These are phyloP conservation scores for Colletotrichum coccodes DNA, from an alignment of 2,329 filamentous ascomycete species.

Conservation along the genomic window DNA sequence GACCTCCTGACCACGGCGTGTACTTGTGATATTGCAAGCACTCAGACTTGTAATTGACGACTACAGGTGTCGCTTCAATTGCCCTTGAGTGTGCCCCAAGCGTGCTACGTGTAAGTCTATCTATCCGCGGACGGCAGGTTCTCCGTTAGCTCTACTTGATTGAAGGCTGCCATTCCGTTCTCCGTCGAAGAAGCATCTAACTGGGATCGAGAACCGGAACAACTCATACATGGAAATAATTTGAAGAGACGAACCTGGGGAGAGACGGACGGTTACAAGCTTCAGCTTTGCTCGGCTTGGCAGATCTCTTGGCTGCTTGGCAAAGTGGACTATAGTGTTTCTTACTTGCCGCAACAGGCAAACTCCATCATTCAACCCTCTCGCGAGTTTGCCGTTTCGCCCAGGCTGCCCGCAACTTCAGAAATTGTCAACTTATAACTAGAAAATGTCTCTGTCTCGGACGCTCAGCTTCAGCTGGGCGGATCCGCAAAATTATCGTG, in stretches of 20 bases:
- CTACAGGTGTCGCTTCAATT: no score
- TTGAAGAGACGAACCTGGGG: not conserved
- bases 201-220: not conserved
- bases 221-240: no score
- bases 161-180: no score
- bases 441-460: not conserved
- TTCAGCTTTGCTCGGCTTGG: not conserved
- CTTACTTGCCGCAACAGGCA: not conserved
- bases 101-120: no score
- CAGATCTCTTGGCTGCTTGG: not conserved
- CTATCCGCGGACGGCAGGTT: no score
- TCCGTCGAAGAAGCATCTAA: not conserved
- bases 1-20: no score
- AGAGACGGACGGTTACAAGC: not conserved
- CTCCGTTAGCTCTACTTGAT: no score
- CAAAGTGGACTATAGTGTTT: not conserved
- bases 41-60: no score
- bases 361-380: not conserved
- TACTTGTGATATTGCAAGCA: no score
- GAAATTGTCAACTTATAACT: not conserved
- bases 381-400: no score
- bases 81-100: no score
- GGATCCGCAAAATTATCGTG: not conserved
- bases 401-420: rapidly evolving
- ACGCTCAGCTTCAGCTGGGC: not conserved